Base-by-base conservation (phyloP, 2,329 filamentous ascomycete species). In the Pyrenophora graminea region DNA sequence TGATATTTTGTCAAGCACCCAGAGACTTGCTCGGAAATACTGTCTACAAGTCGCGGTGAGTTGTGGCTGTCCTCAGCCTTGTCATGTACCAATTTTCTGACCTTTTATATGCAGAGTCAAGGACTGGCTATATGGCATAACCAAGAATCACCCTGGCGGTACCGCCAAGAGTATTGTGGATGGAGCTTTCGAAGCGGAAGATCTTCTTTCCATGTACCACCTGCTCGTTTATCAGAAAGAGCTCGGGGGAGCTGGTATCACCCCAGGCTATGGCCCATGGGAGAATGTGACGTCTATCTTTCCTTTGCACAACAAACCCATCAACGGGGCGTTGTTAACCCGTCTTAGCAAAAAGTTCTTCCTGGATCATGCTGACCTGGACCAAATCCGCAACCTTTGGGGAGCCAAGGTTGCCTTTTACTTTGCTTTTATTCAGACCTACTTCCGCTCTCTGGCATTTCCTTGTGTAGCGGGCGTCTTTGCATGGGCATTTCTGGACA, bases 51-150 rank as follows among this genome's bases (percentile, higher is more conserved):
- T 64, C 66, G 10, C 63, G 68, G 68, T 67, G 60, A 12, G 58
- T 17, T 10, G 3, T 18, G 32, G 4, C 15, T 12, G 4, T 6
- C 19, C 23, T 10, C 18, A 17, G 6, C n/a, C 27, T 53, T 30
- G 18, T 32, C 18, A 6, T 7, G 13, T 30, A 13, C 21, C 33
- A 12, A 3, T 18, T n/a, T 7, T 31, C 27, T 25, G 39, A 33
- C 2, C 8, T 18, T 13, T 23, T 8, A 6, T 8, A 6, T 3
- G 13, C 39, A 87, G 91, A 49, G 83, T 94, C 6, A 89, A 91
- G 70, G 91, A 95, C 71, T 96, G 89, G 89, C 81, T 95, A 2
- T 87, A 90, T 66, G 89, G 90, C 25, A 85, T 95, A 47, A 81
- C 88, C 27, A 76, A 81, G 31, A 77, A 82, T 38, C 81, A 84